These are phyloP conservation scores for Pseudoturritis turrita DNA, from an alignment of 345 rosid genomes.

Conservation along the genomic window DNA sequence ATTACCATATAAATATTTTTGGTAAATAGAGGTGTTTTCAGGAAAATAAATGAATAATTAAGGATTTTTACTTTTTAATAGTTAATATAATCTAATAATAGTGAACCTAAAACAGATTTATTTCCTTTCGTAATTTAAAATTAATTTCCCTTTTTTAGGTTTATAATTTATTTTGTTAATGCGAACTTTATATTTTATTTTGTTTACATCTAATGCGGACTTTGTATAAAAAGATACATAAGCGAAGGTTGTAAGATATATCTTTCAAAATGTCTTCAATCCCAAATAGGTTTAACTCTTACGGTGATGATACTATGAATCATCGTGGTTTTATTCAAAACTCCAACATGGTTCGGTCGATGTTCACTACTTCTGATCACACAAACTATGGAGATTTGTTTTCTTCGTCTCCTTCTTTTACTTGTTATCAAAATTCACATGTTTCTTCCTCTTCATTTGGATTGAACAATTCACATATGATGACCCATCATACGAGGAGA, in stretches of 20 bases:
- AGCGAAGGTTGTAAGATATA: neutral
- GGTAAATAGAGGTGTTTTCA: neutral
- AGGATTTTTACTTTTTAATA: neutral
- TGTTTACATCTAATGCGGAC: neutral
- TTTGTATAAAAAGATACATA: neutral
- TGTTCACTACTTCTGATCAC: neutral
- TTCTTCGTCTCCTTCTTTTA: neutral
- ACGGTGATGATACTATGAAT: neutral
- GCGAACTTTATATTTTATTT: neutral
- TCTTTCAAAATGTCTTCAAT: neutral
- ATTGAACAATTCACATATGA: neutral
- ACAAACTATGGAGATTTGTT: neutral
- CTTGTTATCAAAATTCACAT: neutral
- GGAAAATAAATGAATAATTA: neutral
- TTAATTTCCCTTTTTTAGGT: neutral
- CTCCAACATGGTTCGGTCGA: neutral
- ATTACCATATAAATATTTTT: neutral
- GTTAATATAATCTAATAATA: neutral
- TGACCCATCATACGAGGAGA: neutral
- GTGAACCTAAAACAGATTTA: neutral
- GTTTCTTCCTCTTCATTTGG: constrained; percentile 2
- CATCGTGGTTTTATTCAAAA: neutral
- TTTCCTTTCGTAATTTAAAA: neutral
- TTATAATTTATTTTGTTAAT: neutral
- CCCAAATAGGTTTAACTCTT: neutral